These are phyloP conservation scores for Phytophthora melonis DNA, from an alignment of 352 stramenopile genomes.

Conservation along the genomic window DNA sequence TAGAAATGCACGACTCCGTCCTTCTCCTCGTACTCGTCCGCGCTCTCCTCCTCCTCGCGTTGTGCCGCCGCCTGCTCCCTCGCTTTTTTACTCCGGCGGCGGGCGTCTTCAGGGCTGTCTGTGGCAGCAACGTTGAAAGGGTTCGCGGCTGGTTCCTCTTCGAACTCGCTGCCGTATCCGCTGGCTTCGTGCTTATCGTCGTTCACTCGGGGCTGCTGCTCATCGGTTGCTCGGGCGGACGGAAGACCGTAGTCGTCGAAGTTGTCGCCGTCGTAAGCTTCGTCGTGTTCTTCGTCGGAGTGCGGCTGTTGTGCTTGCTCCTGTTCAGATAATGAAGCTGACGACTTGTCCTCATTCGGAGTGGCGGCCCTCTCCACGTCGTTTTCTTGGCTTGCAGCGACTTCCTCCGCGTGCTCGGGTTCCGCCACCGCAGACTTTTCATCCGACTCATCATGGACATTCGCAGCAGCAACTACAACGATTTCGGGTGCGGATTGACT, in stretches of 20 bases:
- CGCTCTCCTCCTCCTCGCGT: no score
- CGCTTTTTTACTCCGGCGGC: no score
- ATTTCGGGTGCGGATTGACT: neutral
- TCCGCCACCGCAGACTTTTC: neutral
- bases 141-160: slow-evolving; percentile 37
- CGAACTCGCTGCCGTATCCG: slow-evolving; percentile 53
- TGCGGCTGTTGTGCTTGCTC: neutral
- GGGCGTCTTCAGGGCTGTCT: slow-evolving; percentile 1
- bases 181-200: slow-evolving; percentile 20
- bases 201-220: slow-evolving; percentile 1
- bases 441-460: neutral
- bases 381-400: neutral
- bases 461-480: neutral
- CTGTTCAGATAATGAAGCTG: neutral
- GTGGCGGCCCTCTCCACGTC: neutral
- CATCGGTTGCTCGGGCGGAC: slow-evolving; percentile 1
- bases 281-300: slow-evolving; percentile 19
- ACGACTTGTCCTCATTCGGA: neutral
- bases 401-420: neutral
- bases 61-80: no score
- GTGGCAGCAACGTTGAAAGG: slow-evolving; percentile 8
- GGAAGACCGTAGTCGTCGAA: slow-evolving; percentile 52
- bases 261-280: slow-evolving; percentile 36
- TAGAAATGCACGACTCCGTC: no score
- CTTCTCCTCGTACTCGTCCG: no score